Evolutionary conservation across 441 rosid genomes (phyloP).

Genomic region (Gossypium davidsonii): DNA sequence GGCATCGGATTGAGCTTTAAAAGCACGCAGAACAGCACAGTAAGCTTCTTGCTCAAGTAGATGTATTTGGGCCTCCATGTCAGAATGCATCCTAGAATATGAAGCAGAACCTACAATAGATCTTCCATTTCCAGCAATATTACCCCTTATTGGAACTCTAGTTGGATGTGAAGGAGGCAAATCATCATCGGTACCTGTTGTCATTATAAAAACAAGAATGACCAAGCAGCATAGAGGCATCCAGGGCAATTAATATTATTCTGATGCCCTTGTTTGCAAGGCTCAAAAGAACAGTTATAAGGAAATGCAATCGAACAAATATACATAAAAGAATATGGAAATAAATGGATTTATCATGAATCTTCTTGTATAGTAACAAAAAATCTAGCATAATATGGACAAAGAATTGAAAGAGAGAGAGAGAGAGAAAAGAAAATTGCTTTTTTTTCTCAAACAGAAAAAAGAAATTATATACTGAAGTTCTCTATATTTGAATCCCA

Average conservation of each 20-base stretch:
- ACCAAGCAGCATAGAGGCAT: conserved; percentile 4
- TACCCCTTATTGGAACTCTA: conserved; percentile 28
- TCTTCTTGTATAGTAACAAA: not conserved
- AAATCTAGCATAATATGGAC: not conserved
- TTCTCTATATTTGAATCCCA: not conserved
- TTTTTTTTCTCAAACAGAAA: not conserved
- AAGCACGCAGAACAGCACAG: conserved; percentile 82
- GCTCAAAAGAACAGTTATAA: not conserved
- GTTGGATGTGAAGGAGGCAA: conserved; percentile 37
- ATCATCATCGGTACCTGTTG: conserved; percentile 51
- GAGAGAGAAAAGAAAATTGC: too few relatives aligned
- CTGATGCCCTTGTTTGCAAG: not conserved
- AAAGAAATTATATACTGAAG: not conserved
- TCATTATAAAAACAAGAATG: conserved; percentile 11
- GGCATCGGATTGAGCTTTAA: conserved; percentile 96
- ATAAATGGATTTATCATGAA: not conserved
- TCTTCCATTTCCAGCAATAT: conserved; percentile 44
- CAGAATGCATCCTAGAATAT: conserved; percentile 33
- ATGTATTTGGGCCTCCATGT: conserved; percentile 87
- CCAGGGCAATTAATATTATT: conserved; percentile 7
- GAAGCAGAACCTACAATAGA: conserved; percentile 36
- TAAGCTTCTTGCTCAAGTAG: conserved; percentile 94
- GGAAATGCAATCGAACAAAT: not conserved
- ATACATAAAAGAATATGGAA: not conserved
- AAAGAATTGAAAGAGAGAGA: not conserved